These are phyloP conservation scores for Aspergillus quadricinctus DNA, from an alignment of 2,329 filamentous ascomycete genomes.

Conservation along the genomic window DNA sequence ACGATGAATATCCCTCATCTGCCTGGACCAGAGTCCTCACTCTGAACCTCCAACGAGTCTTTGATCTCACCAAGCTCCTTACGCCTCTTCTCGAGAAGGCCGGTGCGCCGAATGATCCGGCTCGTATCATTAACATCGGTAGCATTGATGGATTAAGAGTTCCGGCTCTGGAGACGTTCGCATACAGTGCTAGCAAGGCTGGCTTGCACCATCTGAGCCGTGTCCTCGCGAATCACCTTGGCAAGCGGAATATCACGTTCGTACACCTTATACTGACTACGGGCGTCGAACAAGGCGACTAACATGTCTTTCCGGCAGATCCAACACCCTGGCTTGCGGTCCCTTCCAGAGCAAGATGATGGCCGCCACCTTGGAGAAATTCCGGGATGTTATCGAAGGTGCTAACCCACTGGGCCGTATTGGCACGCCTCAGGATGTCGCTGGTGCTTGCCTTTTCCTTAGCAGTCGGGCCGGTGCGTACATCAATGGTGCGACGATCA, in stretches of 20 bases:
- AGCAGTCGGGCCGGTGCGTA: constrained; percentile 62
- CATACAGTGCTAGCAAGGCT: constrained; percentile 52
- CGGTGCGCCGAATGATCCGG: constrained; percentile 40
- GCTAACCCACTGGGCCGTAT: constrained; percentile 65
- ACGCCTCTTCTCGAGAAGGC: constrained; percentile 47
- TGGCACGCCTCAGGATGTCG: constrained; percentile 64
- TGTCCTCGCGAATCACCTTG: constrained; percentile 48
- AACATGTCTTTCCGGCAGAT: constrained; percentile 40
- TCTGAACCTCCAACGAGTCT: constrained; percentile 52
- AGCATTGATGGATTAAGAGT: constrained; percentile 52
- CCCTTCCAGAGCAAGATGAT: constrained; percentile 57
- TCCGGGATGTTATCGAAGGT: constrained; percentile 45
- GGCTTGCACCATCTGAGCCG: constrained; percentile 52
- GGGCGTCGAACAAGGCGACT: constrained; percentile 18
- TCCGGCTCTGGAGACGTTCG: constrained; percentile 50
- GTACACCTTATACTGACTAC: constrained; percentile 21
- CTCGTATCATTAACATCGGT: constrained; percentile 52
- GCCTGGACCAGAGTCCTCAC: constrained; percentile 56
- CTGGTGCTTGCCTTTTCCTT: constrained; percentile 67
- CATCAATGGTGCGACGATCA: constrained; percentile 62
- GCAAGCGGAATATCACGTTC: constrained; percentile 50
- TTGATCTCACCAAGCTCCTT: constrained; percentile 45
- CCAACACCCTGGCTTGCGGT: constrained; percentile 67
- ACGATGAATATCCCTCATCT: constrained; percentile 54
- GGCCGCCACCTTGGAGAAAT: constrained; percentile 49